Base-by-base conservation (phyloP, 2,329 filamentous ascomycete species). In the Diaporthe humulicola region DNA sequence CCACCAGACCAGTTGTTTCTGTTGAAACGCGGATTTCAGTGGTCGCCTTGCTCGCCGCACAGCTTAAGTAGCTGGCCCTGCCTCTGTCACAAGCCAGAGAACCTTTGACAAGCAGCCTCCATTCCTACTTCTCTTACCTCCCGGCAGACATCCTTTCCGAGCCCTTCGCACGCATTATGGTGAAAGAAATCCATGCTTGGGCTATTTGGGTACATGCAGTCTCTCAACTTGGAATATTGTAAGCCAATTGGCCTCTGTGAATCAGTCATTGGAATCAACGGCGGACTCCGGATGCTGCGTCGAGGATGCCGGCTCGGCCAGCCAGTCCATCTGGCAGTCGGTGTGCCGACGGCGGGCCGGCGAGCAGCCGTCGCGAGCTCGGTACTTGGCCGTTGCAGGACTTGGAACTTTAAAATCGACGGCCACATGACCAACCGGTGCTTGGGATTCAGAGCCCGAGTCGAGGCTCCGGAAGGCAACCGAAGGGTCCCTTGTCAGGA, bases 1-100 rank as follows among this genome's bases (percentile, higher is more conserved):
- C 60, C 60, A 64, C 60, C 60, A 64, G 60, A 64, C 60, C 60
- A 64, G 40, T 5, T 33, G 28, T 30, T 14, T 19, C 14, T 33
- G 10, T 22, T 33, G 40, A 48, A 19, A 33, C 25, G 6, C 25
- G 7, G 40, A 28, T 33, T 42, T 30, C 9, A 17, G 28, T 40
- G 28, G 12, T 12, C 9, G 15, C 25, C 9, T 22, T 22, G 15
- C n/a, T 40, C 14, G 38, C 17, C 30, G 22, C 25, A 45, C 48
- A n/a, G 48, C 28, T 28, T 45, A 64, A 45, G 25, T 64, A 30
- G 58, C 58, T 45, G 38, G 7, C 15, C 15, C 17, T 4, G n/a
- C 38, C 14, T 12, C 22, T 22, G 17, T 22, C 15, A 28, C 14
- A 38, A 42, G 14, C n/a, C 25, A 6, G 22, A 38, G 17, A 7